These are phyloP conservation scores for Tricharina praecox DNA, from an alignment of 495 filamentous ascomycete genomes.

Conservation along the genomic window DNA sequence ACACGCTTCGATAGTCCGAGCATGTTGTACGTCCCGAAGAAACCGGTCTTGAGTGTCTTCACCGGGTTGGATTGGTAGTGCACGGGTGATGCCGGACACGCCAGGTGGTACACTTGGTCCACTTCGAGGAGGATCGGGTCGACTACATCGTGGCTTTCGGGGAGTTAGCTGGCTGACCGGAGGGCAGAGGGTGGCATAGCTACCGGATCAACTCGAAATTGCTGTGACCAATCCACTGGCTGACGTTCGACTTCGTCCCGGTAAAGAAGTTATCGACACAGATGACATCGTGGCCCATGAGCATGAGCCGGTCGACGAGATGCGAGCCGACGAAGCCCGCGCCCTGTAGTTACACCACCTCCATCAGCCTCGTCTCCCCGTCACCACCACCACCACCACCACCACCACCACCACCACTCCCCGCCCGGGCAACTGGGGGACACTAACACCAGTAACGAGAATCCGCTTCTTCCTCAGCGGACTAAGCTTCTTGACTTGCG, in stretches of 20 bases:
- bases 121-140: conserved; percentile 24
- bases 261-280: conserved; percentile 27
- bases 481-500: conserved; percentile 12
- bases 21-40: conserved; percentile 27
- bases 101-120: conserved; percentile 27
- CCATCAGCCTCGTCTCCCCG: too few species aligned
- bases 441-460: conserved; percentile 25
- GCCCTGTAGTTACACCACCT: too few species aligned
- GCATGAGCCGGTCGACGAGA: conserved; percentile 25
- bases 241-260: conserved; percentile 20
- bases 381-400: not conserved
- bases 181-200: not conserved
- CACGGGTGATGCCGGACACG: conserved; percentile 25
- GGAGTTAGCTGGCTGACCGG: not conserved
- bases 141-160: conserved; percentile 24
- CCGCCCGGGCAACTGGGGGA: not conserved
- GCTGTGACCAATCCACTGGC: conserved; percentile 23
- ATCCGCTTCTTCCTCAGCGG: conserved; percentile 20
- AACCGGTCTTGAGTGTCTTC: conserved; percentile 25
- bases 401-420: not conserved
- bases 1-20: conserved; percentile 26
- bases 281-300: conserved; percentile 25
- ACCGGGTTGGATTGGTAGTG: conserved; percentile 26
- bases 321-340: conserved; percentile 27
- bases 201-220: conserved; percentile 26